Conservation (phyloP, 2,329 filamentous ascomycete species). For the Colletotrichum echinochloae region DNA sequence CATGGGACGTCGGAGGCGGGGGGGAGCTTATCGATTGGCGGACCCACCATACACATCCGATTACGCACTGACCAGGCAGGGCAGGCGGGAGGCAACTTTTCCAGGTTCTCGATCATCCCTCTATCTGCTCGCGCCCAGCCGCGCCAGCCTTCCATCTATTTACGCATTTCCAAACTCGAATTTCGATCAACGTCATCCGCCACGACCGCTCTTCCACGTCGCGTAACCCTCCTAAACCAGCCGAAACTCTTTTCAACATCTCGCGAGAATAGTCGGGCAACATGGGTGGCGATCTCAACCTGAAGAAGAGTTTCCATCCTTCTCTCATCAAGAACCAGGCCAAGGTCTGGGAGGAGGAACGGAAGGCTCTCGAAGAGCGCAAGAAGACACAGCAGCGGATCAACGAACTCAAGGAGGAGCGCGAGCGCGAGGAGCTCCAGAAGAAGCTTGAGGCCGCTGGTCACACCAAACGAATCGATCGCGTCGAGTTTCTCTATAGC, state of each 20-base stretch:
- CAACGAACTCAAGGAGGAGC: slow-evolving; percentile 94
- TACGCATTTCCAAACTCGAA: neutral
- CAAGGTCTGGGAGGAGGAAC: slow-evolving; percentile 90
- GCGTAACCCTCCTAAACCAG: neutral
- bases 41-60: slow-evolving; percentile 10
- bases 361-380: slow-evolving; percentile 92
- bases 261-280: slow-evolving; percentile 53
- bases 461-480: slow-evolving; percentile 80
- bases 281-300: slow-evolving; percentile 95
- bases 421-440: slow-evolving; percentile 91
- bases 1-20: slow-evolving; percentile 29
- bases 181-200: neutral
- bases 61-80: slow-evolving; percentile 22
- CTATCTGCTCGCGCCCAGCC: neutral
- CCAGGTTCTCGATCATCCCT: neutral
- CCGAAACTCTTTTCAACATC: neutral
- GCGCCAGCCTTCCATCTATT: neutral
- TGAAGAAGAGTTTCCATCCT: slow-evolving; percentile 97
- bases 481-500: slow-evolving; percentile 98
- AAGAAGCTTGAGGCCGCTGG: slow-evolving; percentile 89
- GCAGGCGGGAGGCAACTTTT: slow-evolving; percentile 34
- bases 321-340: slow-evolving; percentile 90
- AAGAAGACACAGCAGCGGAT: slow-evolving; percentile 92
- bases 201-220: neutral
- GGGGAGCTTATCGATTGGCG: slow-evolving; percentile 41